Conservation (phyloP, 2,329 filamentous ascomycete genomes). For the Calonectria multiphialidica region DNA sequence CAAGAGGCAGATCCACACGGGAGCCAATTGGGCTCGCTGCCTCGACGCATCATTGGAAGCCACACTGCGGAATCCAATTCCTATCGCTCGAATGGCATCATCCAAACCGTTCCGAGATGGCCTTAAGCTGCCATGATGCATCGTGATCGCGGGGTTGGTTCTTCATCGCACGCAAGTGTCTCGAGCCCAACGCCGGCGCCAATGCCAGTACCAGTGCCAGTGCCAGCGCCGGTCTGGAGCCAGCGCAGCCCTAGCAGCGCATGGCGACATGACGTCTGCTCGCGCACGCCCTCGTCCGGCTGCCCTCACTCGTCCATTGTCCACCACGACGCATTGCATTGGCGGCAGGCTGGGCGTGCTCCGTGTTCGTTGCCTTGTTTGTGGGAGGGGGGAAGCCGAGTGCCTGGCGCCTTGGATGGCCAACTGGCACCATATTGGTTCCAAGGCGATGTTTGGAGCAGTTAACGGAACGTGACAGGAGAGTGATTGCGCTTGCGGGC, state of each 20-base stretch:
- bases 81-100: background rate
- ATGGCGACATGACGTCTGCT: constrained; percentile 18
- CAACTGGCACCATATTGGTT: background rate
- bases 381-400: background rate
- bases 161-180: background rate
- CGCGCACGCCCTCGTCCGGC: background rate
- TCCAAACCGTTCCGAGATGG: background rate
- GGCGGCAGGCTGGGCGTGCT: background rate
- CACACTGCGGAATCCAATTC: constrained; percentile 6
- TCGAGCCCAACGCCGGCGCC: background rate
- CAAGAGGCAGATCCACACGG: background rate
- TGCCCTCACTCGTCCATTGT: background rate
- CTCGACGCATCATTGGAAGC: background rate
- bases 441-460: background rate
- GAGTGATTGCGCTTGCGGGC: background rate
- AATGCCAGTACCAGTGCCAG: background rate
- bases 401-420: constrained; percentile 2
- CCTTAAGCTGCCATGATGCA: background rate
- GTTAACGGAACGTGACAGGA: constrained; percentile 13
- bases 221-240: constrained; percentile 1
- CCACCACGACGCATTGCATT: background rate
- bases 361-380: constrained; percentile 21
- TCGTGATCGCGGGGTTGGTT: constrained; percentile 3
- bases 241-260: background rate
- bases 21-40: background rate